Evolutionary conservation across 2,329 filamentous ascomycete species (phyloP), one percentile per base, ranked within the genome.

Genomic region (Orbilia quercus): DNA sequence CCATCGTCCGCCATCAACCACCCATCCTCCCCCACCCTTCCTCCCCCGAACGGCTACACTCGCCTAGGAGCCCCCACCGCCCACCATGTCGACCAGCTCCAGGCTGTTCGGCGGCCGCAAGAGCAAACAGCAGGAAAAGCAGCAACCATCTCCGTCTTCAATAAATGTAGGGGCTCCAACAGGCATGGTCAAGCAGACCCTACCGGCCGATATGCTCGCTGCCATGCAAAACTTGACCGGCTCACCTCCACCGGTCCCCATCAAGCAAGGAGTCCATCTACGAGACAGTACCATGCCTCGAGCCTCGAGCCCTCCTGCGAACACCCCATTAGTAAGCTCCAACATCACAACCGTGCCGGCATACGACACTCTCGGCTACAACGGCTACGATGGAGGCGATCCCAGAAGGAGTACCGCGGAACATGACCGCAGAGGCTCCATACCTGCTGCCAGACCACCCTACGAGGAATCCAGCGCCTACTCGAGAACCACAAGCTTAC

Each of bases 81-180:
- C 40, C 44, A 38, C 54, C 67, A 72, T 72, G 67, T 72, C 66
- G 66, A 50, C 67, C 44, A 65, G 67, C 54, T 72, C 67, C 20
- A 64, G 67, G 67, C 67, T 65, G 34, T 72, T 72, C 44, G 67
- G 67, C 44, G 67, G 67, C 58, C 59, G 67, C 34, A 72, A 72
- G 34, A 45, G 59, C 45, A 72, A 63, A 23, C 59, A 71, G 58
- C 55, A 53, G 42, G 48, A 53, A 23, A 57, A 54, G 42, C 59
- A 59, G 11, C 58, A 51, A 40, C 50, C 22, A 18, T n/a, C 50
- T 23, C 42, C 44, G 34, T 34, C 53, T 14, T 51, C 58, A 7
- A 59, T 64, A 44, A 65, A 40, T 44, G 57, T 72, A 64, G 67
- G 67, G 53, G 51, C 50, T 54, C 67, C 67, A 7, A 64, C 59